These are phyloP conservation scores for Pyrenochaeta sp. DNA, from an alignment of 2,329 filamentous ascomycete genomes.

Conservation along the genomic window DNA sequence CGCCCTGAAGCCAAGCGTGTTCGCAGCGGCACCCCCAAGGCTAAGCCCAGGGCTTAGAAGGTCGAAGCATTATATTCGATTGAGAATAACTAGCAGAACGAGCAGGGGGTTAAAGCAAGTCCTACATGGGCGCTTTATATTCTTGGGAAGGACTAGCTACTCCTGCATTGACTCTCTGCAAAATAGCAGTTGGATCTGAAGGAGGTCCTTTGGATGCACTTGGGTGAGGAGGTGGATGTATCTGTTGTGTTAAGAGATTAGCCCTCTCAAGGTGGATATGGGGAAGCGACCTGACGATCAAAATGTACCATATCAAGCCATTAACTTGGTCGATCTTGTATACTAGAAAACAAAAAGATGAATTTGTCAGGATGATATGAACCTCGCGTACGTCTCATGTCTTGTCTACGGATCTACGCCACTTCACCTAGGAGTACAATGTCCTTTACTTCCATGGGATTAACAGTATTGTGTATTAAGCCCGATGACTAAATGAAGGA, in stretches of 20 bases:
- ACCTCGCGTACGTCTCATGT: background rate
- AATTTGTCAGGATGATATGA: slow-evolving; percentile 1
- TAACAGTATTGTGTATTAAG: too few species aligned
- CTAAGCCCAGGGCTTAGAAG: slow-evolving; percentile 45
- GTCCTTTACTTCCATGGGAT: too few species aligned
- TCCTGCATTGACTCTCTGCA: background rate
- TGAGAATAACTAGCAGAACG: background rate
- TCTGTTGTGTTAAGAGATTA: background rate
- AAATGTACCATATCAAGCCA: slow-evolving; percentile 21
- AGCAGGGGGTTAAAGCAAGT: background rate
- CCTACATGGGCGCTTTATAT: background rate
- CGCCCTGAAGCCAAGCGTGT: slow-evolving; percentile 75
- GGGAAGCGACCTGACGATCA: slow-evolving; percentile 11
- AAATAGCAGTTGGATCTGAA: background rate
- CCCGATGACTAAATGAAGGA: too few species aligned
- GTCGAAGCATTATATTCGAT: background rate
- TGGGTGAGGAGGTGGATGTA: too few species aligned
- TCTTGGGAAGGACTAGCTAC: background rate
- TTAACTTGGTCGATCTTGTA: slow-evolving; percentile 26
- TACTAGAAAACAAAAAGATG: slow-evolving; percentile 20
- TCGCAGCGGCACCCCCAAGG: slow-evolving; percentile 57
- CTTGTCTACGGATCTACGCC: too few species aligned
- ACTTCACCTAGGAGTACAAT: too few species aligned
- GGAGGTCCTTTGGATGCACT: background rate
- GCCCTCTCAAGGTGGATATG: background rate